Conservation (phyloP, 768 basidiomycete genomes). For the Boletellus ananas region DNA sequence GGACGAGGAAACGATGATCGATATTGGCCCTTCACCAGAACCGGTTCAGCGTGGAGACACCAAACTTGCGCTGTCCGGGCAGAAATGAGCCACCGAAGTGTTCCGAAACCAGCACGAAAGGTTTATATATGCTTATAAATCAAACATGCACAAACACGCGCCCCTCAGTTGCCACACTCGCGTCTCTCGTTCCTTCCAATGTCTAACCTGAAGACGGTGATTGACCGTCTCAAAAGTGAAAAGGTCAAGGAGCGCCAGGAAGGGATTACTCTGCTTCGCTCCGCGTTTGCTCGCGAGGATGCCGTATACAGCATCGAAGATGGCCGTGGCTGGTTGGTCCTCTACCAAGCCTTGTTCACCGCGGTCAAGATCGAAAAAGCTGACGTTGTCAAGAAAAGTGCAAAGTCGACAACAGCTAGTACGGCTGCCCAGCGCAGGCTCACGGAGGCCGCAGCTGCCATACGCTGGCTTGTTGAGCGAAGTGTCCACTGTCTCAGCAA, state of each 20-base stretch:
- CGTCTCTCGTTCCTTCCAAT: constrained; percentile 22
- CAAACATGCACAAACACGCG: constrained; percentile 31
- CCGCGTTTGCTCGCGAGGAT: constrained; percentile 47
- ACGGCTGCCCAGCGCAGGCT: constrained; percentile 57
- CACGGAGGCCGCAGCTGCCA: constrained; percentile 56
- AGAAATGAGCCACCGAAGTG: constrained; percentile 57
- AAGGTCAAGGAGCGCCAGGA: constrained; percentile 71
- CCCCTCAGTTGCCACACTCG: constrained; percentile 14
- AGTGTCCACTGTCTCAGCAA: constrained; percentile 53
- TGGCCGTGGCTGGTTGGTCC: constrained; percentile 52
- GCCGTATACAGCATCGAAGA: constrained; percentile 39
- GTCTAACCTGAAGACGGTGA: constrained; percentile 44
- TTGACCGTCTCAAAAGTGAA: constrained; percentile 53
- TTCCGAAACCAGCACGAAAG: background rate
- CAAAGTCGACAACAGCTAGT: constrained; percentile 38
- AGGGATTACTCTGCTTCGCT: constrained; percentile 50
- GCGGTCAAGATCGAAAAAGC: constrained; percentile 61
- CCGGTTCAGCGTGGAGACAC: constrained; percentile 64
- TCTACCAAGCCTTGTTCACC: constrained; percentile 73
- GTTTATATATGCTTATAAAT: constrained; percentile 24
- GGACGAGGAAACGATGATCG: constrained; percentile 44
- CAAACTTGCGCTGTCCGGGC: constrained; percentile 63
- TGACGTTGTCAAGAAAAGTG: constrained; percentile 39
- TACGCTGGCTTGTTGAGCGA: constrained; percentile 73
- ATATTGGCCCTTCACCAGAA: constrained; percentile 78